These are phyloP conservation scores for Dioszegia hungarica DNA, from an alignment of 768 basidiomycete species.

Conservation along the genomic window DNA sequence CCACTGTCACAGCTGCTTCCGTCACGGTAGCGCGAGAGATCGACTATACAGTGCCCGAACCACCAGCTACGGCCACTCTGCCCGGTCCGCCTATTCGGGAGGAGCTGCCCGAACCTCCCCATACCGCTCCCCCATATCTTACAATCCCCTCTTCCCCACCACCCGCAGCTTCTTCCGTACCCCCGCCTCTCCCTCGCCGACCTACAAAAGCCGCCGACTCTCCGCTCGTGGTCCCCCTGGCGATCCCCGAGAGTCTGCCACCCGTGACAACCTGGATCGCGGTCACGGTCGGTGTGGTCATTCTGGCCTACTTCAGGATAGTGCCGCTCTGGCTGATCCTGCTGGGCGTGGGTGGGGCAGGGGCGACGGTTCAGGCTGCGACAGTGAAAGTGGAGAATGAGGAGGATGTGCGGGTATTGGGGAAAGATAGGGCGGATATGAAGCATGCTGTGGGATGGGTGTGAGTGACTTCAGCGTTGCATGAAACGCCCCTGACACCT, in stretches of 20 bases:
- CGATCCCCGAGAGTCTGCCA: not conserved
- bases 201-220: not conserved
- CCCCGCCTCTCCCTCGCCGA: not conserved
- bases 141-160: not conserved
- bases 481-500: too few relatives aligned
- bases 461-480: not conserved
- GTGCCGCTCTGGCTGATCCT: conserved; percentile 6
- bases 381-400: not conserved
- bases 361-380: not conserved
- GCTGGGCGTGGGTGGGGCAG: not conserved
- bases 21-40: too few relatives aligned
- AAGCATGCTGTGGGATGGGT: conserved; percentile 9
- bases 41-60: too few relatives aligned
- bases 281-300: not conserved
- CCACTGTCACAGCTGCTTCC: not conserved
- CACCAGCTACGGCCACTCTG: too few relatives aligned
- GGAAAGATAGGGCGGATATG: not conserved
- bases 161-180: not conserved
- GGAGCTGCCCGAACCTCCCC: not conserved
- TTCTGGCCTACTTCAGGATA: conserved; percentile 2
- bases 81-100: not conserved
- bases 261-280: not conserved
- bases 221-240: not conserved
- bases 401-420: not conserved
- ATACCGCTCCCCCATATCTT: not conserved